phyloP scores from a whole-genome alignment of 2,329 filamentous ascomycete species.

The Cercospora sp. region DNA sequence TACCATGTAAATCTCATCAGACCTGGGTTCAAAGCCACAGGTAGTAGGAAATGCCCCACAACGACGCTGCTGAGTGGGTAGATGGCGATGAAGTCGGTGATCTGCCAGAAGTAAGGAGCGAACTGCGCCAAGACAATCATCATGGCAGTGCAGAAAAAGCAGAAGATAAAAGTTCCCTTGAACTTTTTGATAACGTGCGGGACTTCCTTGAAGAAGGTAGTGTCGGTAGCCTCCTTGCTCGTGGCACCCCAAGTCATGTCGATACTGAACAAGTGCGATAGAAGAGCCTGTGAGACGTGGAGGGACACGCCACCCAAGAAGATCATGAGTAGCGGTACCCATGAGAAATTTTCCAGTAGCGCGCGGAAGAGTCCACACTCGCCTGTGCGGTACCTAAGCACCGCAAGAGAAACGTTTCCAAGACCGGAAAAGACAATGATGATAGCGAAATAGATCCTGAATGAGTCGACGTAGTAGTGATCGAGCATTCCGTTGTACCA shows the following conservation, averaged over 20 bases:
- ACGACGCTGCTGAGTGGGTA: conserved; percentile 58
- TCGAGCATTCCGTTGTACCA: conserved; percentile 77
- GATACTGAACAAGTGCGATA: conserved; percentile 45
- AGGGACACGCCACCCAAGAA: conserved; percentile 46
- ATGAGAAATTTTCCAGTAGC: conserved; percentile 60
- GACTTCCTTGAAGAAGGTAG: conserved; percentile 59
- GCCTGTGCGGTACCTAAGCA: conserved; percentile 71
- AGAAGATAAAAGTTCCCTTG: conserved; percentile 57
- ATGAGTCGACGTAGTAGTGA: conserved; percentile 77
- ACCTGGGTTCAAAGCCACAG: conserved; percentile 62
- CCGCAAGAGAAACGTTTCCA: conserved; percentile 69
- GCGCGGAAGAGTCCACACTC: conserved; percentile 62
- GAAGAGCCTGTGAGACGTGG: conserved; percentile 44
- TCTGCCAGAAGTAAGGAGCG: conserved; percentile 57
- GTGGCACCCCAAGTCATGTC: conserved; percentile 57
- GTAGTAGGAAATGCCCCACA: conserved; percentile 58
- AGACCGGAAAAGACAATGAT: conserved; percentile 76
- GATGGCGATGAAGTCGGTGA: conserved; percentile 60
- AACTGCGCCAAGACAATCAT: conserved; percentile 54
- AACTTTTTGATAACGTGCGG: conserved; percentile 58
- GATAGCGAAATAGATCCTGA: conserved; percentile 79
- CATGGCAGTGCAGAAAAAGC: conserved; percentile 47
- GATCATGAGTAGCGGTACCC: conserved; percentile 55
- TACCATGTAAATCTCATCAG: conserved; percentile 65
- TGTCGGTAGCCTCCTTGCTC: conserved; percentile 59